Conservation (phyloP, 2,329 filamentous ascomycete species). For the Xylaria sp. region DNA sequence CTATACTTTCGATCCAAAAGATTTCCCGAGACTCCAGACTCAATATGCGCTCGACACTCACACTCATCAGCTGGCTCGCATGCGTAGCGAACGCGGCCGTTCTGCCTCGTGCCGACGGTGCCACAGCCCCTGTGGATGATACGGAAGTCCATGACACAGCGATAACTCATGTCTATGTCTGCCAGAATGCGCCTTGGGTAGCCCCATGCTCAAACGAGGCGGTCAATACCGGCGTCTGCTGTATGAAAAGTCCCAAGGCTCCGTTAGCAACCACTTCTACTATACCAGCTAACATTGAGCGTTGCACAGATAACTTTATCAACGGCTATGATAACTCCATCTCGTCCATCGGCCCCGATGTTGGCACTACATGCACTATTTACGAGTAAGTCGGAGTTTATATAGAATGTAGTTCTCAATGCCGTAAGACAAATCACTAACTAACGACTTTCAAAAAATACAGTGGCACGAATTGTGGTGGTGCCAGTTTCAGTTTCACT, state of each 20-base stretch:
- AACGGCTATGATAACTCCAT: not conserved
- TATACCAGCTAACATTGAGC: not conserved
- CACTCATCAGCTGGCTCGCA: not conserved
- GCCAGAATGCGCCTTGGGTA: not conserved
- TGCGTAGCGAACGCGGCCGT: not conserved
- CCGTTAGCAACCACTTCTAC: no score
- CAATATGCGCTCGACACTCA: not conserved
- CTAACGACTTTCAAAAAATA: not conserved
- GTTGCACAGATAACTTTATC: not conserved
- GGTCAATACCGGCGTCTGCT: not conserved
- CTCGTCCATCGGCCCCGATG: not conserved
- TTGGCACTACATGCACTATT: conserved; percentile 1
- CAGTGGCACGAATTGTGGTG: not conserved
- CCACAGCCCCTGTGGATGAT: not conserved
- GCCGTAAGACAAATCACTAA: not conserved
- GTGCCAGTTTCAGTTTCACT: not conserved
- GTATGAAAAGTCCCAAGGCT: not conserved
- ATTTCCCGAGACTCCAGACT: not conserved
- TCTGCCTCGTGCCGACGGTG: not conserved
- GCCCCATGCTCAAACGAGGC: not conserved
- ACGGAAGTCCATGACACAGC: not conserved
- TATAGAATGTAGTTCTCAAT: no score
- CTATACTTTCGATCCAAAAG: not conserved
- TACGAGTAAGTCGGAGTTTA: not conserved
- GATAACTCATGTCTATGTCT: conserved; percentile 1